Evolutionary conservation across 1,284 basidiomycete species (phyloP), one percentile per base, ranked within the genome.

Genomic region (Sanghuangporus sanghuang): DNA sequence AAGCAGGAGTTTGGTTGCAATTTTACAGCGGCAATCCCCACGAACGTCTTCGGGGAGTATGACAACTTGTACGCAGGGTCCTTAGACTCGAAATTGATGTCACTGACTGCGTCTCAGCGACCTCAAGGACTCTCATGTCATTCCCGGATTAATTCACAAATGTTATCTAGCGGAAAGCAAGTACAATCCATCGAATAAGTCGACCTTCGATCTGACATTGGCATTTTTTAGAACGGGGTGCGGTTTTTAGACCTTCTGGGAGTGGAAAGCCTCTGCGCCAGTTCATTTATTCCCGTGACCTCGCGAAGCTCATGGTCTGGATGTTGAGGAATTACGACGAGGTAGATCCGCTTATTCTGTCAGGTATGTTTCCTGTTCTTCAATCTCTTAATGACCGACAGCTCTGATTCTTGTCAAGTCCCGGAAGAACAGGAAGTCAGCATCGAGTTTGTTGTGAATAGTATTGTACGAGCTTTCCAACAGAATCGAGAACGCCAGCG

Each of bases 291-390:
- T 95, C 94, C n/a, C 80, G 85, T 59, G 94, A 96, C 75, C 86
- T 96, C 59, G 94, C 93, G 59, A 95, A 92, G 75, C 79, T 95
- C 59, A 94, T 96, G 79, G 89, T 96, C 70, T 96, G 94, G 94
- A 86, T 89, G 79, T 78, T 96, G 66, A 80, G 90, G 59, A 89
- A 95, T 72, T 96, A 96, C 72, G 83, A 94, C 59, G 86, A 91
- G 69, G 90, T 95, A 49, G 92, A 94, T 69, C 94, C 94, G 2
- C 78, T 96, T 72, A 96, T 96, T 69, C 82, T 96, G 9, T 92
- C 90, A 6, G 90, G 92, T 90, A 69, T 50, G 75, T 66, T n/a
- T 48, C n/a, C 46, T 55, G 12, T 38, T n/a, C 40, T 40, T 27
- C 21, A 67, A 49, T 27, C 23, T 12, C 18, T 23, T 1, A 32